These are phyloP conservation scores for Boletus smithii DNA, from an alignment of 1,284 basidiomycete species.

Conservation along the genomic window DNA sequence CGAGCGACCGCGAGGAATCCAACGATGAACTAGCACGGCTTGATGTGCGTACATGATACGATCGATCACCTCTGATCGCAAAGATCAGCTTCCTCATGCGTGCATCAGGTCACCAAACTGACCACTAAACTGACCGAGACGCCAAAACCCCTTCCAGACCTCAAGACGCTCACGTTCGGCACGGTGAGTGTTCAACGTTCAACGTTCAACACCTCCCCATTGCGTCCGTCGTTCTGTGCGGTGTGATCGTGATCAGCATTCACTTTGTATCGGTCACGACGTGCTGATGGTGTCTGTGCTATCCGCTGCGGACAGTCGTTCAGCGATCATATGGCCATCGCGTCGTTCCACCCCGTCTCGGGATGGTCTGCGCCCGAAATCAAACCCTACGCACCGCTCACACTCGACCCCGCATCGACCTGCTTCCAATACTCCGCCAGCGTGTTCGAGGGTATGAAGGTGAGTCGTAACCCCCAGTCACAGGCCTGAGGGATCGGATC, in stretches of 20 bases:
- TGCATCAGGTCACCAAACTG: constrained; percentile 41
- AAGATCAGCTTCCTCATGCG: background rate
- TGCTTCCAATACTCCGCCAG: constrained; percentile 76
- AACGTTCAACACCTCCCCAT: background rate
- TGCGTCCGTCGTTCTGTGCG: background rate
- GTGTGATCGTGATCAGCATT: no score
- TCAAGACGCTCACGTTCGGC: constrained; percentile 40
- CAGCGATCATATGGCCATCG: constrained; percentile 81
- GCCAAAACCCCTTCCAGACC: constrained; percentile 37
- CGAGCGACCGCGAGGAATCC: background rate
- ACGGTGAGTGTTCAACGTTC: constrained; percentile 23
- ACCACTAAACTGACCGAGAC: constrained; percentile 35
- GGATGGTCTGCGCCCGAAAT: constrained; percentile 85
- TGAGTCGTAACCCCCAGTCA: constrained; percentile 17
- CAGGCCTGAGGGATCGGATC: background rate
- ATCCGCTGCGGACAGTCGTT: constrained; percentile 35
- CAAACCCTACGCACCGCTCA: constrained; percentile 70
- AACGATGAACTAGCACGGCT: constrained; percentile 7
- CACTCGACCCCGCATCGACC: constrained; percentile 71
- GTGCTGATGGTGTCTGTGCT: background rate
- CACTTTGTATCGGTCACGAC: background rate
- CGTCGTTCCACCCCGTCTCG: constrained; percentile 55
- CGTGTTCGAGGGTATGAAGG: constrained; percentile 90
- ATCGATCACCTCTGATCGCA: background rate
- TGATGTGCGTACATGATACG: constrained; percentile 18